Conservation (phyloP, 2,329 filamentous ascomycete genomes). For the Myriosclerotinia curreyana region DNA sequence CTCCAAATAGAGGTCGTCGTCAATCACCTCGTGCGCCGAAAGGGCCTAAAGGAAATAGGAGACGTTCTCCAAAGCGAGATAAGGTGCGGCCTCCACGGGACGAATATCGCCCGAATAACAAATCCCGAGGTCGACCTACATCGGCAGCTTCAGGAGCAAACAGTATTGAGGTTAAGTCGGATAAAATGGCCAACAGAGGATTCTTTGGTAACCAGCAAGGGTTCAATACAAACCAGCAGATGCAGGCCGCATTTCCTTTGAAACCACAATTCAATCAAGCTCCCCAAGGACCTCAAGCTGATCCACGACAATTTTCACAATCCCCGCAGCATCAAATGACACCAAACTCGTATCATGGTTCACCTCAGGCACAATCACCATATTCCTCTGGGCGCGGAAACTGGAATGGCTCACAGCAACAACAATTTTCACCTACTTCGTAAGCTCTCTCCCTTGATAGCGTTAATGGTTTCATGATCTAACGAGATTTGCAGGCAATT, state of each 20-base stretch:
- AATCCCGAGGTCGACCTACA: constrained; percentile 33
- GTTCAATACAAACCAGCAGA: constrained; percentile 41
- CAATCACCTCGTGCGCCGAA: constrained; percentile 35
- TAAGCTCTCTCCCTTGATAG: constrained; percentile 40
- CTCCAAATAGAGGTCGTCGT: constrained; percentile 33
- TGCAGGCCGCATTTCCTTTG: constrained; percentile 41
- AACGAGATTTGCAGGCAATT: constrained; percentile 55
- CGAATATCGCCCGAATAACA: constrained; percentile 34
- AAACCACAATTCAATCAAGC: constrained; percentile 41
- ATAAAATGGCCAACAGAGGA: constrained; percentile 41
- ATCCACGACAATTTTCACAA: constrained; percentile 49
- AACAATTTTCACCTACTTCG: constrained; percentile 46
- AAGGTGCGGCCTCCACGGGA: constrained; percentile 31
- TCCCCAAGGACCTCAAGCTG: constrained; percentile 33
- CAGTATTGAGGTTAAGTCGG: constrained; percentile 40
- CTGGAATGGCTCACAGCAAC: constrained; percentile 47
- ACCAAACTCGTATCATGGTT: constrained; percentile 55
- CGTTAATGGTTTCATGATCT: constrained; percentile 33
- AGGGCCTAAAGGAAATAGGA: constrained; percentile 29
- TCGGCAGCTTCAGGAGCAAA: constrained; percentile 39
- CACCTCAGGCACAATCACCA: constrained; percentile 60
- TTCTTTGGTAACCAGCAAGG: constrained; percentile 39
- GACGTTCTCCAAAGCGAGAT: constrained; percentile 32
- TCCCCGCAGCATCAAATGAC: constrained; percentile 57
- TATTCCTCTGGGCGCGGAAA: constrained; percentile 54